A percentile compares a stretch with the other conserved stretches of the same genome.
These are phyloP conservation scores for Strigomonas culicis DNA, from an alignment of 208 protist species.

Conservation along the genomic window DNA sequence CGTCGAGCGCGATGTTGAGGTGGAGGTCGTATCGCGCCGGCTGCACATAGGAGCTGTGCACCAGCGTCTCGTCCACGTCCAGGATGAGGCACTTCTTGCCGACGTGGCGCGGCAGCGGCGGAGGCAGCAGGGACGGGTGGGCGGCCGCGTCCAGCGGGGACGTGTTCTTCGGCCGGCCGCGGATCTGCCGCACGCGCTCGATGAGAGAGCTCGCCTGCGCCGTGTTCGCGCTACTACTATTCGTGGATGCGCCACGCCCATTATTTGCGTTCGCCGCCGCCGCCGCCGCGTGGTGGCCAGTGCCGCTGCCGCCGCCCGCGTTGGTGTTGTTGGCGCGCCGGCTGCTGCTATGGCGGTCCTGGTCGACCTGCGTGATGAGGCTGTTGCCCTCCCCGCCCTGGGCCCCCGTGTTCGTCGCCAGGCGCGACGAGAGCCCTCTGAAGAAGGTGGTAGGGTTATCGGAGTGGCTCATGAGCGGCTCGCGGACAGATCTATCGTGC, in stretches of 20 bases:
- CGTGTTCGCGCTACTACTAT: too few species aligned
- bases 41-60: conserved; percentile 80
- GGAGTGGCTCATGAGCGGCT: conserved; percentile 8
- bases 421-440: conserved; percentile 39
- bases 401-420: conserved; percentile 20
- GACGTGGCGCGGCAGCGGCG: conserved; percentile 24
- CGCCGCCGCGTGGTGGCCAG: background rate
- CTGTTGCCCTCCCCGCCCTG: conserved; percentile 13
- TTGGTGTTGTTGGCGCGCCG: conserved; percentile 12
- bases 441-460: conserved; percentile 43
- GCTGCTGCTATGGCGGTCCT: background rate
- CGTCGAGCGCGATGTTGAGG: conserved; percentile 56
- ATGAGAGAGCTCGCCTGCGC: conserved; percentile 48
- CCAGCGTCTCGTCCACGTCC: conserved; percentile 89
- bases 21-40: conserved; percentile 59
- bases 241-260: too few species aligned
- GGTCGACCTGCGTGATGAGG: conserved; percentile 42
- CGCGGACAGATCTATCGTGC: too few species aligned
- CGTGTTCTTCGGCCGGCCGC: conserved; percentile 73
- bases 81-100: conserved; percentile 81
- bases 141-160: conserved; percentile 61
- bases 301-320: background rate
- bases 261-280: background rate
- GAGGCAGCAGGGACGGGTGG: conserved; percentile 67
- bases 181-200: conserved; percentile 46